Base-by-base conservation (phyloP, 306 rosid genomes). In the Vigna angularis region DNA sequence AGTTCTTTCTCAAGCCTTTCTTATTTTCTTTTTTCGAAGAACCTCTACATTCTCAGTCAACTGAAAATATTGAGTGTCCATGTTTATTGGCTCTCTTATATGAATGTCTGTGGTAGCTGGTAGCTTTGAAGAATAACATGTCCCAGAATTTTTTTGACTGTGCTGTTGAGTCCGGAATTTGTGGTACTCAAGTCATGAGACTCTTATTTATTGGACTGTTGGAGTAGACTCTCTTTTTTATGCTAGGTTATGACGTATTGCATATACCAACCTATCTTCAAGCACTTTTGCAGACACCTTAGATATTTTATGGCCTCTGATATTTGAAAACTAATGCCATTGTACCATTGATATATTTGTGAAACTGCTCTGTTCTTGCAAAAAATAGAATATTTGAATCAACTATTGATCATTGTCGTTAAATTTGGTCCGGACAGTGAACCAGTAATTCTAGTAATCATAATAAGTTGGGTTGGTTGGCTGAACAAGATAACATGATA, bases 1-100 rank as follows among this genome's bases (percentile, higher is more conserved):
- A 92, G 97, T 95, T 85, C 88, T 88, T 84, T 87, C 95, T 81
- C 91, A 91, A 87, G 93, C 93, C 98, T 87, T 87, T 86, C 87
- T 62, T 61, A 14, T 1, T 28, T 32, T 34, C 42, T 85, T 88
- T 20, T 87, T 75, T 75, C 76, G 67, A 64, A 67, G 32, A 80
- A 50, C 28, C 45, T 26, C 28, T 26, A 2, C 28, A 26, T 26
- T 26, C 28, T 26, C 24, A 28, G 26, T 40, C 8, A 24, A 52
- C 22, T 55, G 75, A 48, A 65, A 17, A 36, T 16, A 26, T 76
- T 45, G 51, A 36, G 64, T 55, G 18, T 45, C 55, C 22, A 20
- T 12, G 9, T 66, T 45, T 48, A n/a, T 22, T 20, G 55, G 36
- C 12, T 45, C 40, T 67, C 28, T 26, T 67, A 26, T 18, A 45